These are phyloP conservation scores for Ceratocystis papillata DNA, from an alignment of 2,329 filamentous ascomycete species.

Conservation along the genomic window DNA sequence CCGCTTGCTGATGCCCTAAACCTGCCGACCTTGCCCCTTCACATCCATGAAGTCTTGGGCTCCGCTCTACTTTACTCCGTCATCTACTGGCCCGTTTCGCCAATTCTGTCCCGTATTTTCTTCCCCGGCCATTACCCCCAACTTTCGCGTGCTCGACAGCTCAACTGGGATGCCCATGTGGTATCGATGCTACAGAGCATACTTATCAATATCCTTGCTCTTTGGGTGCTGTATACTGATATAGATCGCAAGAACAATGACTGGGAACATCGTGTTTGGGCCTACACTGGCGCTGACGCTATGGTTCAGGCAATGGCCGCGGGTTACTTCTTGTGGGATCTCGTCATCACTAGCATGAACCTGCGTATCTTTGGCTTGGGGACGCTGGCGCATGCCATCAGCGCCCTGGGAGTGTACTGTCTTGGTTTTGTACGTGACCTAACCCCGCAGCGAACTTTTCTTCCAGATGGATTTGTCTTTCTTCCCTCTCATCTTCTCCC, in stretches of 20 bases:
- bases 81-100: conserved; percentile 56
- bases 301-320: conserved; percentile 66
- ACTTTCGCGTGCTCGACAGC: conserved; percentile 48
- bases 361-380: conserved; percentile 64
- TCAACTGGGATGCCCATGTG: conserved; percentile 80
- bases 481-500: conserved; percentile 22
- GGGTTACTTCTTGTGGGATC: conserved; percentile 79
- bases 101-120: conserved; percentile 50
- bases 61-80: conserved; percentile 58
- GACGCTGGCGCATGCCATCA: conserved; percentile 65
- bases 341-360: conserved; percentile 57
- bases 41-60: conserved; percentile 64
- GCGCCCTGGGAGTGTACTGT: conserved; percentile 61
- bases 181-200: conserved; percentile 71
- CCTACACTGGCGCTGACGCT: conserved; percentile 60
- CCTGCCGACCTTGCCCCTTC: conserved; percentile 58
- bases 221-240: conserved; percentile 62
- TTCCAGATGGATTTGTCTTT: neutral
- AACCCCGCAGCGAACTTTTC: neutral
- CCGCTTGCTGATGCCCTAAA: conserved; percentile 52
- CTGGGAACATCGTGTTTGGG: conserved; percentile 60
- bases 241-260: conserved; percentile 56
- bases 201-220: conserved; percentile 59
- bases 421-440: conserved; percentile 63
- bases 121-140: conserved; percentile 56